Conservation (phyloP, 257 asterid genomes). For the Nicotiana paniculata region DNA sequence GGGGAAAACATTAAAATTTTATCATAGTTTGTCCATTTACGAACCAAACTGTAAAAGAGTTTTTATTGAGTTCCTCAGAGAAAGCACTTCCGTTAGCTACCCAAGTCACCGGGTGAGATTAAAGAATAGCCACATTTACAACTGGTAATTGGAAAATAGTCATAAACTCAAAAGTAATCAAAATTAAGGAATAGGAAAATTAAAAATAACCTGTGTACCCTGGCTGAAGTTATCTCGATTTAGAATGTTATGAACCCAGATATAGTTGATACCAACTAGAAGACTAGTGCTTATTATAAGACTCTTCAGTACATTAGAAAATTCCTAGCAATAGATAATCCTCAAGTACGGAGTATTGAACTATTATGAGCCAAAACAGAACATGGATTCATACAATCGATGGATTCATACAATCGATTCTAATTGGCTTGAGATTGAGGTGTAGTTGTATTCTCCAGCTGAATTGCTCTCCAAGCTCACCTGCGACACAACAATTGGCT, state of each 20-base stretch:
- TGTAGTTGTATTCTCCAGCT: neutral
- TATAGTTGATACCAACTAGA: neutral
- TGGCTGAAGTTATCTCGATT: neutral
- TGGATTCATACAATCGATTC: too few relatives aligned
- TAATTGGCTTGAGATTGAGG: neutral
- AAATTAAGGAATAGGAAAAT: too few relatives aligned
- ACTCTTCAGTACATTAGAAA: neutral
- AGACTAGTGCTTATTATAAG: neutral
- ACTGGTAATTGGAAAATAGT: too few relatives aligned
- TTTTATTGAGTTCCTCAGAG: neutral
- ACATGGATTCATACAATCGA: neutral
- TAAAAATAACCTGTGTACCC: too few relatives aligned
- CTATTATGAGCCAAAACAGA: neutral
- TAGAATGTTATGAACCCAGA: neutral
- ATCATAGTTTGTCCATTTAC: neutral
- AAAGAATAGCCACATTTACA: too few relatives aligned
- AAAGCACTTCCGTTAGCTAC: neutral
- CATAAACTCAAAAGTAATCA: too few relatives aligned
- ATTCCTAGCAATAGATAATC: neutral
- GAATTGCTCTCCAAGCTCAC: neutral
- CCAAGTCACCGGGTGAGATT: neutral
- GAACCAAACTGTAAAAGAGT: neutral
- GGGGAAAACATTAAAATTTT: too few relatives aligned
- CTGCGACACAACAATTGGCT: neutral
- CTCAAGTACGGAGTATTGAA: neutral